Evolutionary conservation across 1,139 yeast genomes (phyloP).

Genomic region (Blastobotrys arbuscula): DNA sequence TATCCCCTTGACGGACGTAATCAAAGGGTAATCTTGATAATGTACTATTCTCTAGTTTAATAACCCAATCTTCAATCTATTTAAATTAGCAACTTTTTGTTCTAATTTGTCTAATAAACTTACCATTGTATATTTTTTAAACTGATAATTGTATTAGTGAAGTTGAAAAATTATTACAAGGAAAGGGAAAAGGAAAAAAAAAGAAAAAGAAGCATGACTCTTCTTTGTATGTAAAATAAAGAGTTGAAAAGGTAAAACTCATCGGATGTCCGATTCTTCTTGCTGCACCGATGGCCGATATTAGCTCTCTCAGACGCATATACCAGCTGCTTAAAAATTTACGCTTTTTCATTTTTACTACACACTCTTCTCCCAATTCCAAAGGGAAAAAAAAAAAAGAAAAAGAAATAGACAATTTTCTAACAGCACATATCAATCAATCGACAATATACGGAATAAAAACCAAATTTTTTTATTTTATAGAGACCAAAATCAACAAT

Average conservation of each 20-base stretch:
- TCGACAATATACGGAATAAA: background rate
- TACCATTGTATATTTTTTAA: constrained; percentile 1
- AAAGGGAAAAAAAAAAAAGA: background rate
- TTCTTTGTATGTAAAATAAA: background rate
- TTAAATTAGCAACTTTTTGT: background rate
- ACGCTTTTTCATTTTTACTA: background rate
- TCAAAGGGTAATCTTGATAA: constrained; percentile 85
- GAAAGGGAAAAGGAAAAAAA: background rate
- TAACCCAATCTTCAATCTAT: constrained; percentile 52
- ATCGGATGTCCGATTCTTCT: background rate
- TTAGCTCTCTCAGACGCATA: too few relatives aligned
- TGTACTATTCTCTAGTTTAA: constrained; percentile 71
- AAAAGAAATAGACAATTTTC: background rate
- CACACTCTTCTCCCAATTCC: background rate
- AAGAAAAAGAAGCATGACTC: background rate
- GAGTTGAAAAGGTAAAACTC: background rate
- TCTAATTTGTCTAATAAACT: background rate
- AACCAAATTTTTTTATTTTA: background rate
- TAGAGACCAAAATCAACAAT: constrained; percentile 29
- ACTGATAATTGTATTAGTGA: too few relatives aligned
- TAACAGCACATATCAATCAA: background rate
- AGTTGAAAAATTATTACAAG: background rate
- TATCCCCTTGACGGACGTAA: constrained; percentile 70
- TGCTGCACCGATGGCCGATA: too few relatives aligned
- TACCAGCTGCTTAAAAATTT: too few relatives aligned